Base-by-base conservation (phyloP, 768 basidiomycete genomes). In the Ramaria rubella region DNA sequence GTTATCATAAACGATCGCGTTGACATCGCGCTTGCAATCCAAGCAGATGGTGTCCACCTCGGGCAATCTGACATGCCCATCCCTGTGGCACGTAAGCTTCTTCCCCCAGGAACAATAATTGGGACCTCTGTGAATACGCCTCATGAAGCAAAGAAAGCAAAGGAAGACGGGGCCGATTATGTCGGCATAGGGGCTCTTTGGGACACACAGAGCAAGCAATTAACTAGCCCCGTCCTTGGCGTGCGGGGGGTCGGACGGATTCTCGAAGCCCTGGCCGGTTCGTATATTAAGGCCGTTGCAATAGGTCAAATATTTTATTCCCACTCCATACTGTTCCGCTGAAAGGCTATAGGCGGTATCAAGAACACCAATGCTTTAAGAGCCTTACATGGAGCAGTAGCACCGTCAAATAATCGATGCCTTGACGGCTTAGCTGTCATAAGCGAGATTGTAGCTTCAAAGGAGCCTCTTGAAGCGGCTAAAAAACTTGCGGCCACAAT, bases 351-450 rank as follows among this genome's bases (percentile, higher is more conserved):
- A 94, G 94, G 92, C 46, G 94, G 94, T 0, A 89, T 96, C 66
- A 94, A 91, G 61, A 77, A 81, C 1, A 75, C 74, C 0, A 97
- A 94, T 64, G 70, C 90, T 24, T 74, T 89, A 52, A 81, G 87
- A 49, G 85, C 86, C 3, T 67, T 96, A 6, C 82, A 91, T 61
- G 88, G 87, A 7, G 77, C 81, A 1, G 78, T 83, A 8, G 83
- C 87, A 0, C 67, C 72, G 0, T 77, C 78, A 1, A 77, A 80
- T 0, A 48, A 56, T 48, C 82, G 77, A 55, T 53, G 73, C 1
- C 72, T 95, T 15, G 85, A 90, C 57, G 94, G 94, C 0, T 76
- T 96, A 26, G 94, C 94, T 11, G 81, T 96, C 50, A 86, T 96
- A 38, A 93, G 90, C 21, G 90, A 92, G 44, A 91, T 97, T 57